phyloP scores from a whole-genome alignment of 495 filamentous ascomycete species.

The Penicillium daleae region DNA sequence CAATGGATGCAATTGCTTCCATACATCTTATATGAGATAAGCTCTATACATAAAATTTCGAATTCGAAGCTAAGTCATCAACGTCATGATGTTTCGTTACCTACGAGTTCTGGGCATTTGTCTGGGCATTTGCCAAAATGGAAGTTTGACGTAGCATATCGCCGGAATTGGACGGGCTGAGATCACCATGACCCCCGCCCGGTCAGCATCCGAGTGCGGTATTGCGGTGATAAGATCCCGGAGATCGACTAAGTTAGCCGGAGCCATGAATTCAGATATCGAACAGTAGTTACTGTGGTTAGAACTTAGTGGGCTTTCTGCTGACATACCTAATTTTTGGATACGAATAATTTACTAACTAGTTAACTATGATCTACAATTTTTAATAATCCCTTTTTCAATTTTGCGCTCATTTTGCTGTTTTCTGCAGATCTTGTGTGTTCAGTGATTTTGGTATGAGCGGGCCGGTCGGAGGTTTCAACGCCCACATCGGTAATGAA shows the following conservation, averaged over 20 bases:
- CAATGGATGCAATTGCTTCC: not conserved
- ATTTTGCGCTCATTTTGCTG: too few species aligned
- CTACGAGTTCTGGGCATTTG: not conserved
- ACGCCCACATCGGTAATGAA: too few species aligned
- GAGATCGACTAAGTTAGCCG: not conserved
- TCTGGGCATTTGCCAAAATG: not conserved
- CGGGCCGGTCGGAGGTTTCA: too few species aligned
- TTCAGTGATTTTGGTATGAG: too few species aligned
- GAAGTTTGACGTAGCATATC: not conserved
- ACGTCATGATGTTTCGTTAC: constrained; percentile 10
- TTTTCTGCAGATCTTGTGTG: too few species aligned
- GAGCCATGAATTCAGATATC: too few species aligned
- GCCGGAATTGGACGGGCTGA: constrained; percentile 9
- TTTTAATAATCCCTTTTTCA: too few species aligned
- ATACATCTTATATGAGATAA: not conserved
- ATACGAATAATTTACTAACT: too few species aligned
- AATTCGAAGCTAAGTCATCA: not conserved
- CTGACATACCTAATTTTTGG: too few species aligned
- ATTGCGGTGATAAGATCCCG: constrained; percentile 8
- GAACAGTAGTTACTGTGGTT: too few species aligned
- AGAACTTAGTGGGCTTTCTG: too few species aligned
- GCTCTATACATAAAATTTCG: not conserved
- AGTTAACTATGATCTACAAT: too few species aligned
- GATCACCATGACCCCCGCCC: constrained; percentile 5
- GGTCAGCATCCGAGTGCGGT: not conserved